phyloP scores from a whole-genome alignment of 345 rosid species.

The Brassica cretica region DNA sequence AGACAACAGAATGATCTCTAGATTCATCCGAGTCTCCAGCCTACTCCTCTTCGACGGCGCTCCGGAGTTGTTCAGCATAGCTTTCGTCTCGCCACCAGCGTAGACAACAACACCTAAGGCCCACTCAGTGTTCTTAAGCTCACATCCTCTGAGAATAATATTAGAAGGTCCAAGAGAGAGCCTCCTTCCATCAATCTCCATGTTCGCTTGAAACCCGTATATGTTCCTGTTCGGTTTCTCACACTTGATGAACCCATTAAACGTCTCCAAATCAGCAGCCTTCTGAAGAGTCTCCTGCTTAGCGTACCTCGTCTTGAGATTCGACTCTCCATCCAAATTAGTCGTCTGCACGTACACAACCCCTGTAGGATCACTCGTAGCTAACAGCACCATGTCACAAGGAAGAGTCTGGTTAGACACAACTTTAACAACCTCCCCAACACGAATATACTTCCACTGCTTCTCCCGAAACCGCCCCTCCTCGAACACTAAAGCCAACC shows the following conservation, averaged over 20 bases:
- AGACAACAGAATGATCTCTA: slow-evolving; percentile 80
- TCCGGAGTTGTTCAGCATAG: slow-evolving; percentile 91
- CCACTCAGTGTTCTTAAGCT: slow-evolving; percentile 89
- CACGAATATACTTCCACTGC: slow-evolving; percentile 80
- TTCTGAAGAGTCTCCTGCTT: slow-evolving; percentile 89
- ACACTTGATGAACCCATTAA: slow-evolving; percentile 74
- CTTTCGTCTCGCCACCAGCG: slow-evolving; percentile 93
- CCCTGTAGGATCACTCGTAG: slow-evolving; percentile 95
- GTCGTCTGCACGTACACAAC: slow-evolving; percentile 95
- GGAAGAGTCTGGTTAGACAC: slow-evolving; percentile 77
- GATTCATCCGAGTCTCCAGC: slow-evolving; percentile 86
- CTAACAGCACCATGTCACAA: slow-evolving; percentile 87
- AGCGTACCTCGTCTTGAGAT: slow-evolving; percentile 92
- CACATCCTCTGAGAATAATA: slow-evolving; percentile 87
- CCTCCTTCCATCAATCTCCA: slow-evolving; percentile 80
- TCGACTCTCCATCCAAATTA: slow-evolving; percentile 95
- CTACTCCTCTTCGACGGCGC: slow-evolving; percentile 95
- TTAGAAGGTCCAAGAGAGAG: slow-evolving; percentile 96
- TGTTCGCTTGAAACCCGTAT: slow-evolving; percentile 87
- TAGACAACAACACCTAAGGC: slow-evolving; percentile 80
- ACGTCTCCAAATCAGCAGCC: slow-evolving; percentile 54
- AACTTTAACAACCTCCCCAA: slow-evolving; percentile 81
- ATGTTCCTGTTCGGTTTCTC: slow-evolving; percentile 96
- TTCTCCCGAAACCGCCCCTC: slow-evolving; percentile 56
- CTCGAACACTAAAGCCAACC: slow-evolving; percentile 64